Evolutionary conservation across 2,329 filamentous ascomycete species (phyloP).

Genomic region (Lecanicillium sp.): DNA sequence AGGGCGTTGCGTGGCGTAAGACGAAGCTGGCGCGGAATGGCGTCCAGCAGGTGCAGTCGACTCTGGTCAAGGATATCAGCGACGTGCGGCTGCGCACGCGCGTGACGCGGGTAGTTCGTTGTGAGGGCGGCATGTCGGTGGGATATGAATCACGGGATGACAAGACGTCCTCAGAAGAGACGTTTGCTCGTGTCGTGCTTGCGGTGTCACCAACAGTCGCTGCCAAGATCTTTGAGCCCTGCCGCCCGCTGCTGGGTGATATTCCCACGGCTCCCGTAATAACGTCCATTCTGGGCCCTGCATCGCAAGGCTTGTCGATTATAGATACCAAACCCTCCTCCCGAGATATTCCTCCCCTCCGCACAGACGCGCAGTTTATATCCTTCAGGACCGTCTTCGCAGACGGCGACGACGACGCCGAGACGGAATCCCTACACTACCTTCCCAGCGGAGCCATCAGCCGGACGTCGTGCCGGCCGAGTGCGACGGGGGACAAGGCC

Average conservation of each 20-base stretch:
- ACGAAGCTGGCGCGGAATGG: constrained; percentile 45
- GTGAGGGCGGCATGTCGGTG: constrained; percentile 2
- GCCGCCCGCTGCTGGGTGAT: constrained; percentile 25
- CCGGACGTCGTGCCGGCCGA: constrained; percentile 29
- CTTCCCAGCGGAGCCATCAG: constrained; percentile 43
- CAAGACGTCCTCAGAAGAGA: constrained; percentile 17
- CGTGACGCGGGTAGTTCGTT: constrained; percentile 22
- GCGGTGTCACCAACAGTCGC: constrained; percentile 48
- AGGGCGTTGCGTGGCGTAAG: constrained; percentile 34
- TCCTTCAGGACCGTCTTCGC: constrained; percentile 27
- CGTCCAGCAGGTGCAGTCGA: constrained; percentile 40
- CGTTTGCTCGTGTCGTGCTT: constrained; percentile 45
- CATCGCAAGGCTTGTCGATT: neutral
- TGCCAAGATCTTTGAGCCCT: constrained; percentile 36
- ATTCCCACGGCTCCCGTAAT: constrained; percentile 42
- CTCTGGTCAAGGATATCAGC: constrained; percentile 29
- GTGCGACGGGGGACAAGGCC: constrained; percentile 26
- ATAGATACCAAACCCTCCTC: neutral
- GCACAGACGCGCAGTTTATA: constrained; percentile 21
- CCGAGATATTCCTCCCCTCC: too few species aligned
- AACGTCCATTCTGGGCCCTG: constrained; percentile 32
- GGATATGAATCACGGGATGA: constrained; percentile 4
- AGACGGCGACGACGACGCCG: constrained; percentile 14
- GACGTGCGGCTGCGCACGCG: constrained; percentile 31
- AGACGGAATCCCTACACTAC: constrained; percentile 45